Percentiles rank a stretch among this genome's conserved stretches.
These are phyloP conservation scores for Thymus quinquecostatus DNA, from an alignment of 257 asterid species.

Conservation along the genomic window DNA sequence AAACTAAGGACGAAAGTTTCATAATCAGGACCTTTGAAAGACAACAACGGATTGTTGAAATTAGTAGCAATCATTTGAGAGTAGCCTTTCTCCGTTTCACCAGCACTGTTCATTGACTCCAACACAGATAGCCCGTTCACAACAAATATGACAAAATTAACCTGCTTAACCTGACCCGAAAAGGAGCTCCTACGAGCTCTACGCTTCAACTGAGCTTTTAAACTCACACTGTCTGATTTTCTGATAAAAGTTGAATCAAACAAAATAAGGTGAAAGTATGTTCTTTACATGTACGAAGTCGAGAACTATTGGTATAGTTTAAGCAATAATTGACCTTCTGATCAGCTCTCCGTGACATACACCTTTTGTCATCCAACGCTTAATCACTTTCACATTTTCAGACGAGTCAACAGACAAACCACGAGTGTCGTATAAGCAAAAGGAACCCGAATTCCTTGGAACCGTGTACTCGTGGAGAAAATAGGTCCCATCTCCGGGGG, in stretches of 20 bases:
- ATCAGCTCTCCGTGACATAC: constrained; percentile 68
- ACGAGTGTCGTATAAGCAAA: constrained; percentile 76
- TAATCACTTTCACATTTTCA: constrained; percentile 51
- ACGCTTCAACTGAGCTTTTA: constrained; percentile 41
- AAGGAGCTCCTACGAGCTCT: constrained; percentile 44
- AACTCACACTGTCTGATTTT: constrained; percentile 48
- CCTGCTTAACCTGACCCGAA: constrained; percentile 34
- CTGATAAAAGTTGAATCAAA: constrained; percentile 43
- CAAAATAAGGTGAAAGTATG: neutral
- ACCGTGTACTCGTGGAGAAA: constrained; percentile 64
- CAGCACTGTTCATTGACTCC: constrained; percentile 50
- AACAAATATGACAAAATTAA: constrained; percentile 73
- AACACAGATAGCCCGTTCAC: constrained; percentile 73
- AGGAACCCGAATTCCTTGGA: constrained; percentile 63
- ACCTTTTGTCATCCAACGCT: constrained; percentile 71
- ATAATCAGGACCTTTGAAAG: constrained; percentile 61
- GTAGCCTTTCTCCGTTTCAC: constrained; percentile 43
- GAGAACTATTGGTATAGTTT: neutral
- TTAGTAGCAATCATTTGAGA: constrained; percentile 45
- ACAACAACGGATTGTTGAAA: constrained; percentile 59
- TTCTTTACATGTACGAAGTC: neutral
- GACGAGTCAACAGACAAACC: constrained; percentile 50
- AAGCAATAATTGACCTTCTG: constrained; percentile 48
- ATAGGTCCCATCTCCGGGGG: constrained; percentile 64
- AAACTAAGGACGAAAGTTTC: neutral